Base-by-base conservation (phyloP, 495 filamentous ascomycete species). In the Aspergillus sclerotioniger region DNA sequence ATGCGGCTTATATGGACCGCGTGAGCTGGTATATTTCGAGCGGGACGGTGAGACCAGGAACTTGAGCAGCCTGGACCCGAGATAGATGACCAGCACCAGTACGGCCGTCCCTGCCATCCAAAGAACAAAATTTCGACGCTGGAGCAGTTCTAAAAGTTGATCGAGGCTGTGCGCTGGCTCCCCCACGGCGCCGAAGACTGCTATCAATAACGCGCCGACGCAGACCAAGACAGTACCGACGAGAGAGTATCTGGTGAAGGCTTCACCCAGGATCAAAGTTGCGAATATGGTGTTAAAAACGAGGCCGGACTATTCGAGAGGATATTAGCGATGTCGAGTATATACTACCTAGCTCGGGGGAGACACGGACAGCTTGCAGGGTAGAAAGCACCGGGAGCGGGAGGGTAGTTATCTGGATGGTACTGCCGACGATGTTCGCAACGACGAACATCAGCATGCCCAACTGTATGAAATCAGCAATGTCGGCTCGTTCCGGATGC, bases 201-300 rank as follows among this genome's bases (percentile, higher is more conserved):
- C 93, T 62, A 99, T 99, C 51, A 98, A 71, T 16, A 92, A 76
- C 2, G 94, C 94, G 39, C 94, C 94, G 32, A 79, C 76, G 56
- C 88, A 92, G 15, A 98, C 95, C 20, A 99, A 83, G 29, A 91
- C 64, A 6, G 94, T 99, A 16, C 94, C 94, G 63, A 89, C 81
- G 29, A 96, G 81, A 5, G 92, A 96, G 81, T 90, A 92, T 66
- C 85, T 82, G 19, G 94, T 99, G 73, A 97, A 99, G 2, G 92
- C 88, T 75, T 99, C 94, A 33, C 89, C 85, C 33, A 99, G 84
- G 64, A 99, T 92, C 41, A 99, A 75, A 3, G 92, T 92, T 41
- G 94, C 94, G 73, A 94, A 97, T 57, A 96, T 90, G 37, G 93
- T 96, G 76, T 99, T 99, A 78, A 99, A 99, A 31, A 98, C 94